These are phyloP conservation scores for Canariomyces notabilis DNA, from an alignment of 2,329 filamentous ascomycete species.

Conservation along the genomic window DNA sequence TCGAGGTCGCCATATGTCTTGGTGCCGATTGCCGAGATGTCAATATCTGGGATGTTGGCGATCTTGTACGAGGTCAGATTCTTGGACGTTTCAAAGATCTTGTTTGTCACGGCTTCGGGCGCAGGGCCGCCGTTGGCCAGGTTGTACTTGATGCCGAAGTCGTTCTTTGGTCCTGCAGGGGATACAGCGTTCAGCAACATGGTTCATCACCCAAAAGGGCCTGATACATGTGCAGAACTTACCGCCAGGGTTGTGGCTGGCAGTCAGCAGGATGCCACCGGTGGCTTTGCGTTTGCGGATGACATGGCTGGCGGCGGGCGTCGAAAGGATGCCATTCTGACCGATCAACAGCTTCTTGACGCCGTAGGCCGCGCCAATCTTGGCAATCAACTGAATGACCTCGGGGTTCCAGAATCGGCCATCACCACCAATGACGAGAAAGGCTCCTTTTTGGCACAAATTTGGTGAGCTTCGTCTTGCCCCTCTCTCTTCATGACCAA, in stretches of 20 bases:
- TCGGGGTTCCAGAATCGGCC: slow-evolving; percentile 97
- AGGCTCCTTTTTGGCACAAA: slow-evolving; percentile 50
- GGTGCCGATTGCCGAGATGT: slow-evolving; percentile 76
- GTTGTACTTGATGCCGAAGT: slow-evolving; percentile 99
- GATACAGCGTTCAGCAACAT: too few relatives aligned
- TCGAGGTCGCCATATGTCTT: slow-evolving; percentile 81
- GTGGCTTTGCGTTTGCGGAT: slow-evolving; percentile 94
- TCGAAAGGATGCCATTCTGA: slow-evolving; percentile 93
- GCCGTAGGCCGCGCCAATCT: slow-evolving; percentile 93
- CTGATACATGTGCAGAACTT: slow-evolving; percentile 32
- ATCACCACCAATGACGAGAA: slow-evolving; percentile 95
- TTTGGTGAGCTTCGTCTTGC: slow-evolving; percentile 1
- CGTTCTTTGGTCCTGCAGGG: slow-evolving; percentile 84
- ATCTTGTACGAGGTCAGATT: slow-evolving; percentile 88
- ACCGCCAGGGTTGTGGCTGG: slow-evolving; percentile 98
- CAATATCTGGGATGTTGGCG: slow-evolving; percentile 77
- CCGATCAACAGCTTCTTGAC: slow-evolving; percentile 98
- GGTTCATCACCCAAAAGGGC: too few relatives aligned
- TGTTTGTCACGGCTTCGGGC: slow-evolving; percentile 94
- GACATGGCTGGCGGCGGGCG: slow-evolving; percentile 90
- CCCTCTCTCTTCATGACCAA: too few relatives aligned
- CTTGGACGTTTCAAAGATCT: slow-evolving; percentile 92
- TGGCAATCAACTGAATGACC: slow-evolving; percentile 92
- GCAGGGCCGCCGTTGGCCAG: slow-evolving; percentile 92
- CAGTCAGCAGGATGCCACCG: slow-evolving; percentile 92